These are phyloP conservation scores for Dioscorea zingiberensis DNA, from an alignment of 106 monocot genomes.

Conservation along the genomic window DNA sequence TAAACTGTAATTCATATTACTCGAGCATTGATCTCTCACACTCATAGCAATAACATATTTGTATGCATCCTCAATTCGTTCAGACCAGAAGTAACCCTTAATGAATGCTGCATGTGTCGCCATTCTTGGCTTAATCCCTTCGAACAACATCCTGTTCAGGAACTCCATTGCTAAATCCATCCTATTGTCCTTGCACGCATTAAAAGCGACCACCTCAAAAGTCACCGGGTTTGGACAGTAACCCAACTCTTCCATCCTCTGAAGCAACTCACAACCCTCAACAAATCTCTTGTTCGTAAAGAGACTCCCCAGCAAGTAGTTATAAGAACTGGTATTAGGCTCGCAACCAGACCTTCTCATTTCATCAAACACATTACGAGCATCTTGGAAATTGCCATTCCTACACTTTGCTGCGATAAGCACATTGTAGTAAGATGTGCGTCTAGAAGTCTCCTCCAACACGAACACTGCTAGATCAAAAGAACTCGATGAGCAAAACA, in stretches of 20 bases:
- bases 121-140: constrained; percentile 56
- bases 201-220: constrained; percentile 49
- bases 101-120: constrained; percentile 63
- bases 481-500: constrained; percentile 29
- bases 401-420: constrained; percentile 63
- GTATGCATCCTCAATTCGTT: constrained; percentile 41
- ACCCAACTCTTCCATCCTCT: constrained; percentile 52
- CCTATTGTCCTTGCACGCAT: constrained; percentile 55
- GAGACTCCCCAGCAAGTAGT: constrained; percentile 72
- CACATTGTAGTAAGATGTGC: constrained; percentile 48
- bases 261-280: constrained; percentile 58
- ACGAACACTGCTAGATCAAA: constrained; percentile 53
- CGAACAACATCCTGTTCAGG: constrained; percentile 49
- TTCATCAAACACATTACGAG: constrained; percentile 49
- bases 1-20: constrained; percentile 68
- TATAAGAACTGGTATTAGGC: constrained; percentile 53
- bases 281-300: constrained; percentile 48
- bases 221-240: constrained; percentile 44
- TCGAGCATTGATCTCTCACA: constrained; percentile 38
- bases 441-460: constrained; percentile 44
- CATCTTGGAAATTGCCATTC: constrained; percentile 35
- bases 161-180: constrained; percentile 53
- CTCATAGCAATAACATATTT: constrained; percentile 66
- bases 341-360: constrained; percentile 45
- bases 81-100: constrained; percentile 60